Evolutionary conservation across 257 asterid genomes (phyloP), one percentile per base, ranked within the genome.

Genomic region (Solanum chmielewskii): DNA sequence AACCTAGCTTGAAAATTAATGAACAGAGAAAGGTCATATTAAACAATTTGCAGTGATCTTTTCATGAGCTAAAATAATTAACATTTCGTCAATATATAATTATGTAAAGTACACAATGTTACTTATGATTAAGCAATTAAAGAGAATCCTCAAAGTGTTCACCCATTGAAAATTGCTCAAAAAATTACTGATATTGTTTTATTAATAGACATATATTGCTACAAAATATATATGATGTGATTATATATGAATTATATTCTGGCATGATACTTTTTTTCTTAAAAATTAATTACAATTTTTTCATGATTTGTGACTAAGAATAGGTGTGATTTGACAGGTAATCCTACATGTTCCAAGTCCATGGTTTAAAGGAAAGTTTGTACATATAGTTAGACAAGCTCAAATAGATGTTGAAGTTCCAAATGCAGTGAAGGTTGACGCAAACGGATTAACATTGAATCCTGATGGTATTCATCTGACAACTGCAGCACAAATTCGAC

Each of bases 381-480:
- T 6, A n/a, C 33, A 66, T 27, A 74, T 64, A 11, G 87, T 85
- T 23, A 66, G 87, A 42, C 56, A 85, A 85, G 81, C 87, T 4
- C 87, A 85, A 7, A n/a, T 37, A 74, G 87, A 44, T 68, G 27
- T 85, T 37, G 69, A 85, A 18, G 2, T 85, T 9, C 35, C 80
- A 68, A 68, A 85, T 68, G 68, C 35, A 74, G 60, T 66, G 41
- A 85, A 85, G 39, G 81, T 68, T 56, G 87, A 85, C 29, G 87
- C 81, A 2, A 74, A 85, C 1, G 87, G 87, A 49, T 27, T 85
- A 11, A 68, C 87, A 15, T 64, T 85, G 44, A 35, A 35, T 27
- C 12, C 31, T 37, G 87, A 85, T 49, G 87, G 87, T 18, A 68
- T 85, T 68, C 87, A 85, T 85, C 75, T 85, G 62, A 66, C 87